Evolutionary conservation across 495 filamentous ascomycete genomes (phyloP), one percentile per base, ranked within the genome.

Genomic region (Xylaria bambusicola): DNA sequence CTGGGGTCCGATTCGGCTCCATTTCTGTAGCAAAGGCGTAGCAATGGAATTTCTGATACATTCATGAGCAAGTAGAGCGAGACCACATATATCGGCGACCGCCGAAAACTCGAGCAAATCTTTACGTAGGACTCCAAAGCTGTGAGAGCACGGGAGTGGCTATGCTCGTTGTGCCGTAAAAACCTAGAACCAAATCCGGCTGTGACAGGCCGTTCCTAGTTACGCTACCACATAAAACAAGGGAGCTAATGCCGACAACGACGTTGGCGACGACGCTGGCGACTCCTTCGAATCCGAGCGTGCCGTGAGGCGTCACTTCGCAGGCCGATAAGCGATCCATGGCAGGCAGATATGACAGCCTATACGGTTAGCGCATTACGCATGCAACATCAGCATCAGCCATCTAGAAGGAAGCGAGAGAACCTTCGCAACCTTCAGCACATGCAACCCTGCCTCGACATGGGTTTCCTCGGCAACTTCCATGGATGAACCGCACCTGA

Each of bases 1-100:
- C 48, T 23, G 47, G 56, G 48, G 58, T 61, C 29, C 52, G 23
- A 33, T 66, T 70, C 35, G 66, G 62, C 3, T 44, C 8, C 24
- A 41, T 72, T 29, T 72, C 70, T 18, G 55, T 72, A n/a, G 60
- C 63, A 9, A 62, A 60, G 47, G 10, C 63, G 29, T 52, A 15
- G 20, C 5, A 35, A 20, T 27, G 2, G 13, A 20, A 40, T 31
- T 41, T 38, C 1, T 20, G n/a, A n/a, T n/a, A n/a, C n/a, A n/a
- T n/a, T n/a, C n/a, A n/a, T n/a, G n/a, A n/a, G n/a, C n/a, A 41
- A 2, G 21, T 38, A 38, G 36, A 38, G 15, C 36, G 36, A 38
- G 6, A 13, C 36, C 36, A 15, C 13, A 15, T 8, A 15, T 15
- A 9, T 38, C 6, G 12, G 5, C 31, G 5, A 33, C 31, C 31